phyloP scores from a whole-genome alignment of 2,329 filamentous ascomycete species.

The Nemania bipapillata region DNA sequence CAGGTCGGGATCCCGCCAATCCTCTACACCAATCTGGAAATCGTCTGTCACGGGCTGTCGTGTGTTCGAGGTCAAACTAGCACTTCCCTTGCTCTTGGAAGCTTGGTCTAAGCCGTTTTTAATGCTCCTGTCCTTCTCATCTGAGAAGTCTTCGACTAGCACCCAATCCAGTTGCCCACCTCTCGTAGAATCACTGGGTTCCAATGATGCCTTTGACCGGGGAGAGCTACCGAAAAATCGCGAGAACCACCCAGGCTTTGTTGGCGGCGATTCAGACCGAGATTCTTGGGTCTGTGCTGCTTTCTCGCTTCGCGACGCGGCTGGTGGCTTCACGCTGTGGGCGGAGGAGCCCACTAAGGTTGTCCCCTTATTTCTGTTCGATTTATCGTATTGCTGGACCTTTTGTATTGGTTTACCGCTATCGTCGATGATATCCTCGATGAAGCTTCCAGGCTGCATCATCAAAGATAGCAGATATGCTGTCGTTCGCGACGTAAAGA shows the following conservation, averaged over 20 bases:
- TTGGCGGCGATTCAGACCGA: constrained; percentile 42
- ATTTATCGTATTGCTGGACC: constrained; percentile 61
- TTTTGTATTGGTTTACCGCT: constrained; percentile 68
- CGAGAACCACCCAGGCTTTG: constrained; percentile 58
- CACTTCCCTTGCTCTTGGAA: constrained; percentile 48
- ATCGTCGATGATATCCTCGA: constrained; percentile 69
- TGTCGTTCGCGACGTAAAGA: constrained; percentile 95
- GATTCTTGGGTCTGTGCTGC: constrained; percentile 45
- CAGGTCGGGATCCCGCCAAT: constrained; percentile 84
- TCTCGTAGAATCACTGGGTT: constrained; percentile 70
- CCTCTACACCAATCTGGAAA: constrained; percentile 85
- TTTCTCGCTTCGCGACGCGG: constrained; percentile 45
- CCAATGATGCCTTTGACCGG: constrained; percentile 56
- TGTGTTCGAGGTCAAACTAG: constrained; percentile 38
- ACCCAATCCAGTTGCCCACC: constrained; percentile 82
- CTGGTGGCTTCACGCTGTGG: constrained; percentile 45
- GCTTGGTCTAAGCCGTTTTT: constrained; percentile 57
- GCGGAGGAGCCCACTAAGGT: constrained; percentile 49
- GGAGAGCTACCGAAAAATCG: constrained; percentile 55
- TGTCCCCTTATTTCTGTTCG: constrained; percentile 53
- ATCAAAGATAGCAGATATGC: constrained; percentile 91
- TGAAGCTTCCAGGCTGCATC: constrained; percentile 75
- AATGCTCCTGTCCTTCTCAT: constrained; percentile 60
- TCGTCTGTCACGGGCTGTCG: constrained; percentile 60
- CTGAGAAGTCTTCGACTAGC: constrained; percentile 72